These are phyloP conservation scores for Chiua virens DNA, from an alignment of 768 basidiomycete genomes.

Conservation along the genomic window DNA sequence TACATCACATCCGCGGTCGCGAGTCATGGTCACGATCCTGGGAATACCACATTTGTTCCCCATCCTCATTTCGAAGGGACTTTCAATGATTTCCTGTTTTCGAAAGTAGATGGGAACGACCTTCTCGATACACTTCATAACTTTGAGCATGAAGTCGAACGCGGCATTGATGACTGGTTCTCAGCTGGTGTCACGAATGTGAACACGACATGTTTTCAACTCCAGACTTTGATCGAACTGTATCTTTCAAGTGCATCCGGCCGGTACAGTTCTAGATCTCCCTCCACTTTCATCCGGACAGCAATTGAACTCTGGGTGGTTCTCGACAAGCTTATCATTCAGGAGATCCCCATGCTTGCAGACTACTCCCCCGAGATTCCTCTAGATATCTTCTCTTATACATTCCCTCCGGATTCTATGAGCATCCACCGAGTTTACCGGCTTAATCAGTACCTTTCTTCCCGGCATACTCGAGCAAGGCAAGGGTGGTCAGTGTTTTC, in stretches of 20 bases:
- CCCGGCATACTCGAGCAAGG: too few relatives aligned
- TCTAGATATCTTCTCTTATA: constrained; percentile 8
- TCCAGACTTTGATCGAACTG: too few relatives aligned
- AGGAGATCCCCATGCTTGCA: too few relatives aligned
- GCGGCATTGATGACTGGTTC: constrained; percentile 32
- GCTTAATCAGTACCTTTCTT: too few relatives aligned
- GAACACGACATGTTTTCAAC: neutral
- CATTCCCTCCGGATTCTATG: constrained; percentile 24
- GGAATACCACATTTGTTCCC: too few relatives aligned
- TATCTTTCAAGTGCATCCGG: too few relatives aligned
- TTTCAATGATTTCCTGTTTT: constrained; percentile 14
- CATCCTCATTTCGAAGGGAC: neutral
- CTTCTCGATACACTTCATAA: constrained; percentile 28
- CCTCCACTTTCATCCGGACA: constrained; percentile 39
- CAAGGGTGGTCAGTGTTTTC: too few relatives aligned
- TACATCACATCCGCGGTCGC: too few relatives aligned
- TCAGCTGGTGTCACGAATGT: neutral
- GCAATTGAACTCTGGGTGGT: constrained; percentile 35
- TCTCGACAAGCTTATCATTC: constrained; percentile 27
- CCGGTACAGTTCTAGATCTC: constrained; percentile 6
- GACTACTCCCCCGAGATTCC: constrained; percentile 32
- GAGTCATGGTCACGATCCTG: too few relatives aligned
- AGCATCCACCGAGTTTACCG: too few relatives aligned
- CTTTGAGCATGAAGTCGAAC: constrained; percentile 34
- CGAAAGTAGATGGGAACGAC: neutral